A percentile compares a stretch with the other conserved stretches of the same genome.
Conservation (phyloP, 192 early-diverging fungal genomes). For the Coemansia sp. region DNA sequence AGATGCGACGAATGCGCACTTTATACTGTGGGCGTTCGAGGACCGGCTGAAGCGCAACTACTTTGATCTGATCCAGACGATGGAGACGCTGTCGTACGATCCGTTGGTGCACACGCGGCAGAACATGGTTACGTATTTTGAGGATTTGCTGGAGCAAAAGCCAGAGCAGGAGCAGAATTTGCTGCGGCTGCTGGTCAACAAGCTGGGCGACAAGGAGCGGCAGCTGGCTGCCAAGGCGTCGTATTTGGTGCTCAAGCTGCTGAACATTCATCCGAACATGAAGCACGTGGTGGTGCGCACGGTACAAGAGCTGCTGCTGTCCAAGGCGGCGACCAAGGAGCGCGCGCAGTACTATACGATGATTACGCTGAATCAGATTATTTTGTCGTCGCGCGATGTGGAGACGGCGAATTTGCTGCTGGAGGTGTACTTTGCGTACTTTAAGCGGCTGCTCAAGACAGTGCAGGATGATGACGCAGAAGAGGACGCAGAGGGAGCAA, state of each 20-base stretch:
- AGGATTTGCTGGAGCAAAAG: conserved; percentile 76
- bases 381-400: conserved; percentile 72
- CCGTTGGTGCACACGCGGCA: conserved; percentile 79
- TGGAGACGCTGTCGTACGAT: conserved; percentile 88
- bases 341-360: conserved; percentile 91
- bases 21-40: conserved; percentile 93
- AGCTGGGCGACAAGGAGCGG: conserved; percentile 88
- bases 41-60: conserved; percentile 88
- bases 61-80: conserved; percentile 85
- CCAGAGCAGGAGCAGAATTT: conserved; percentile 98
- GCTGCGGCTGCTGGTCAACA: conserved; percentile 89
- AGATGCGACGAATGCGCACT: conserved; percentile 66
- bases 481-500: conserved; percentile 28
- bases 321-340: conserved; percentile 65
- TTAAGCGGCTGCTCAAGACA: conserved; percentile 73
- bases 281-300: conserved; percentile 84
- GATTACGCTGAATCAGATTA: conserved; percentile 89
- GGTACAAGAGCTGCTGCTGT: conserved; percentile 82
- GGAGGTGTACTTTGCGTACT: conserved; percentile 88
- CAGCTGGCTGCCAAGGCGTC: conserved; percentile 84
- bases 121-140: conserved; percentile 74
- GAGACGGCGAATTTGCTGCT: conserved; percentile 81
- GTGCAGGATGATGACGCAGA: conserved; percentile 52
- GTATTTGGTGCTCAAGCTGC: conserved; percentile 74
- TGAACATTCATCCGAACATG: conserved; percentile 79